These are phyloP conservation scores for Nicotiana attenuata DNA, from an alignment of 257 asterid genomes.

Conservation along the genomic window DNA sequence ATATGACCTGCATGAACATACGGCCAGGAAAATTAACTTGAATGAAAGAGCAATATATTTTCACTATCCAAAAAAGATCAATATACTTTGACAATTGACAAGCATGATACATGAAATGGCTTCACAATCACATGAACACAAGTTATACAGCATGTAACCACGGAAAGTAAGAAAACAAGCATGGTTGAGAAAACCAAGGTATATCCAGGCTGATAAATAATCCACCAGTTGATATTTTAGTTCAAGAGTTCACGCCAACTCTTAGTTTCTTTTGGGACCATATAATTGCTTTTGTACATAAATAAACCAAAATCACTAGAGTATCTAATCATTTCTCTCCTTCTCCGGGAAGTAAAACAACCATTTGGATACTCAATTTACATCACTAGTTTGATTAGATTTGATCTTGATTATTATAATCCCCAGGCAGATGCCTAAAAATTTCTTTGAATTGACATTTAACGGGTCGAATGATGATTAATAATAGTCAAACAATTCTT, in stretches of 20 bases:
- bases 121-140: not conserved
- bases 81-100: not conserved
- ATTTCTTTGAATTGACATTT: not conserved
- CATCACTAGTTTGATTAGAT: not conserved
- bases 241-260: not conserved
- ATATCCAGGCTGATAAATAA: not conserved
- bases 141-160: not conserved
- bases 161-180: not conserved
- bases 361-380: not conserved
- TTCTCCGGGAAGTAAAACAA: not conserved
- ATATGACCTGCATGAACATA: not conserved
- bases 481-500: not conserved
- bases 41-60: not conserved
- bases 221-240: not conserved
- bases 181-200: not conserved
- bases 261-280: not conserved
- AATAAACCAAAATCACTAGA: not conserved
- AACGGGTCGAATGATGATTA: not conserved
- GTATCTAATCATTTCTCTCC: not conserved
- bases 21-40: not conserved
- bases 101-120: not conserved
- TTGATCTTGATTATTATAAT: not conserved
- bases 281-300: not conserved
- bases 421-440: not conserved
- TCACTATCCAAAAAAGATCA: not conserved